These are phyloP conservation scores for Termitomyces sp. DNA, from an alignment of 768 basidiomycete species.

Conservation along the genomic window DNA sequence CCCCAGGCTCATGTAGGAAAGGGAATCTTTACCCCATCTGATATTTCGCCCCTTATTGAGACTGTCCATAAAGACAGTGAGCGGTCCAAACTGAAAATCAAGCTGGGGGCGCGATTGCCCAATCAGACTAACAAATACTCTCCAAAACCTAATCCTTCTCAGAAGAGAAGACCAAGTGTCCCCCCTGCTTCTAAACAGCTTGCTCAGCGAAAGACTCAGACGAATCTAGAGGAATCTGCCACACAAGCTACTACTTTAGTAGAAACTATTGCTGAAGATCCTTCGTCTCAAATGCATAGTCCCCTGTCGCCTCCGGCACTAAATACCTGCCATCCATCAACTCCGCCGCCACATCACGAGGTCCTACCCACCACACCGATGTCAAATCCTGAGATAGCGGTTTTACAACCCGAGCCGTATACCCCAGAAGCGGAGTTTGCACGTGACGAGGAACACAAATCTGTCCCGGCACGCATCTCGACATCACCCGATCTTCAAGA, in stretches of 20 bases:
- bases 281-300: background rate
- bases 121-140: conserved; percentile 18
- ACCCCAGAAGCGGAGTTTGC: conserved; percentile 9
- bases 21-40: conserved; percentile 22
- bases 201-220: background rate
- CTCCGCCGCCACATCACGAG: background rate
- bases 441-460: background rate
- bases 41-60: conserved; percentile 18
- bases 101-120: conserved; percentile 17
- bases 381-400: conserved; percentile 25
- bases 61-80: conserved; percentile 22
- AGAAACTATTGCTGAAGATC: background rate
- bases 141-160: conserved; percentile 17
- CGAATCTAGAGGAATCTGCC: background rate
- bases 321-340: background rate
- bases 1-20: conserved; percentile 13
- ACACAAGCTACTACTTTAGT: background rate
- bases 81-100: conserved; percentile 33
- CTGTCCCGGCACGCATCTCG: background rate
- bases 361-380: conserved; percentile 17
- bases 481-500: conserved; percentile 4
- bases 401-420: conserved; percentile 4
- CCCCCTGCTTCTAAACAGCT: conserved; percentile 15
- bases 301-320: background rate
- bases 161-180: conserved; percentile 18